These are phyloP conservation scores for Nitzschia sp. DNA, from an alignment of 108 stramenopile genomes.

Conservation along the genomic window DNA sequence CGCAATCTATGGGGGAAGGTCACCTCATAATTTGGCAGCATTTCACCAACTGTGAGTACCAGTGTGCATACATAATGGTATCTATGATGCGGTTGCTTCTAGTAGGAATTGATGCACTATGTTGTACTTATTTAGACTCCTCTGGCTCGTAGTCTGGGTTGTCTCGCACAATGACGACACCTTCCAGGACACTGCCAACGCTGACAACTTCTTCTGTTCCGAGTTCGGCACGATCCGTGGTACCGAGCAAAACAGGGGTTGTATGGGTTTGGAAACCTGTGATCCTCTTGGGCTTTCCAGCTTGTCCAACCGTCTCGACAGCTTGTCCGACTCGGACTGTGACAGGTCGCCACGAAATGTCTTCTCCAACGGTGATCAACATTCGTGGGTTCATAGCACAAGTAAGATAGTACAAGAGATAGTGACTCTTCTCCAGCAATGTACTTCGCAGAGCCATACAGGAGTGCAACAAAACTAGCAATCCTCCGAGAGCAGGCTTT, in stretches of 20 bases:
- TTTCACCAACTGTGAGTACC: no score
- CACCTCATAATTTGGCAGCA: no score
- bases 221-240: constrained; percentile 95
- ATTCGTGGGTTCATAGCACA: constrained; percentile 97
- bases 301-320: constrained; percentile 99
- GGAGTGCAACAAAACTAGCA: constrained; percentile 89
- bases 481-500: constrained; percentile 87
- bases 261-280: constrained; percentile 99
- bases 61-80: neutral
- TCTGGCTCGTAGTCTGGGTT: constrained; percentile 80
- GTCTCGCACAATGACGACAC: constrained; percentile 91
- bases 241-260: constrained; percentile 93
- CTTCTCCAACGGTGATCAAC: constrained; percentile 95
- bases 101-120: no score
- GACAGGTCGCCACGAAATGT: constrained; percentile 80
- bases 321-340: constrained; percentile 98
- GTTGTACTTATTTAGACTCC: constrained; percentile 28
- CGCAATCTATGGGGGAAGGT: no score
- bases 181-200: constrained; percentile 88
- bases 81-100: neutral
- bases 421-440: constrained; percentile 94
- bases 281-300: constrained; percentile 99
- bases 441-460: constrained; percentile 94
- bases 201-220: constrained; percentile 93
- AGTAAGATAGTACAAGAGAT: constrained; percentile 93